Conservation (phyloP, 805 yeast genomes). For the Cyberlindnera saturnus region DNA sequence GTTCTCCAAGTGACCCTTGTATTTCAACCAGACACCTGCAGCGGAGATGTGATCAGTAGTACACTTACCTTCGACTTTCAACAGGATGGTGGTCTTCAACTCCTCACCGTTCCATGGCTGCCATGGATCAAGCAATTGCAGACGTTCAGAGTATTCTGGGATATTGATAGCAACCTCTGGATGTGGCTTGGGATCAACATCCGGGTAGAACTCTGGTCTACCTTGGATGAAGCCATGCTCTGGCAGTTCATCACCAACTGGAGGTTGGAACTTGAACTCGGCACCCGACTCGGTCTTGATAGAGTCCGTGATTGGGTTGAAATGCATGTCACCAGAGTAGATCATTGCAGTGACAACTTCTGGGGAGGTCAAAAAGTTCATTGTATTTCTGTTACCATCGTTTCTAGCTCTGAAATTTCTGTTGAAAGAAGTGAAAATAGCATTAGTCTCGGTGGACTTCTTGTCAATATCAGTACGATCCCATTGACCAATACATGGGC, state of each 20-base stretch:
- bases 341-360: constrained; percentile 97
- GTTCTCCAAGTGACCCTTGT: constrained; percentile 95
- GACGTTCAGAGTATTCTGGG: constrained; percentile 86
- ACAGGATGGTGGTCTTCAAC: constrained; percentile 62
- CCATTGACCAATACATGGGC: constrained; percentile 99
- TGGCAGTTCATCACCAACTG: constrained; percentile 83
- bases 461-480: constrained; percentile 78
- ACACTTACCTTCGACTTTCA: constrained; percentile 96
- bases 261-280: constrained; percentile 72
- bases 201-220: constrained; percentile 71
- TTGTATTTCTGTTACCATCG: constrained; percentile 96
- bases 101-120: constrained; percentile 83
- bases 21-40: constrained; percentile 98
- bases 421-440: constrained; percentile 95
- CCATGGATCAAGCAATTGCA: constrained; percentile 88
- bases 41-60: constrained; percentile 98
- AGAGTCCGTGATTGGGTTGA: constrained; percentile 87
- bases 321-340: constrained; percentile 86
- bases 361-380: constrained; percentile 98
- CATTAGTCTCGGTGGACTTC: constrained; percentile 62
- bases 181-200: constrained; percentile 56
- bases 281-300: constrained; percentile 66
- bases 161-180: constrained; percentile 57
- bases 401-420: constrained; percentile 97
- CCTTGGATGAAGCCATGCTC: constrained; percentile 70